Evolutionary conservation across 495 filamentous ascomycete species (phyloP).

Genomic region (Penicillium herquei): DNA sequence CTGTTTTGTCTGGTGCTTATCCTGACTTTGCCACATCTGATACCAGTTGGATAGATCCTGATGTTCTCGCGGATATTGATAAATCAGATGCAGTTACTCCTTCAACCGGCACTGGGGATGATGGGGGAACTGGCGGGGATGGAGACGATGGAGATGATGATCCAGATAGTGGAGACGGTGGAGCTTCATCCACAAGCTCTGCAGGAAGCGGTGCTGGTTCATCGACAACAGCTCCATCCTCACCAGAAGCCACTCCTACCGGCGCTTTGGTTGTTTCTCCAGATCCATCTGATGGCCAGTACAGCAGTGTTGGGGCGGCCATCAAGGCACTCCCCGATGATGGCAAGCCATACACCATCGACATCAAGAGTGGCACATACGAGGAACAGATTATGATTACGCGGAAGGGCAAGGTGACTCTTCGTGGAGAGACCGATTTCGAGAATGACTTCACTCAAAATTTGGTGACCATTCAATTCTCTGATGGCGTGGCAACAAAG

Average conservation of each 20-base stretch:
- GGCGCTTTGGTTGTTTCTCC: constrained; percentile 1
- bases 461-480: background rate
- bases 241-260: background rate
- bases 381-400: constrained; percentile 5
- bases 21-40: constrained; percentile 6
- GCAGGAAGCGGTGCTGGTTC: background rate
- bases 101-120: background rate
- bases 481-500: background rate
- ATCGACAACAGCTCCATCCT: background rate
- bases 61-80: constrained; percentile 4
- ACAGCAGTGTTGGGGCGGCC: background rate
- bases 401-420: background rate
- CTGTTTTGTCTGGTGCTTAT: constrained; percentile 1
- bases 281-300: constrained; percentile 1
- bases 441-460: constrained; percentile 9
- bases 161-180: background rate
- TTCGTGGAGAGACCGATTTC: background rate
- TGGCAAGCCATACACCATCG: background rate
- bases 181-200: background rate
- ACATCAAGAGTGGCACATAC: constrained; percentile 2
- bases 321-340: background rate
- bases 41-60: constrained; percentile 10
- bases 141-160: background rate
- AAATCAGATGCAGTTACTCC: background rate
- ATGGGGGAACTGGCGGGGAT: background rate